Conservation (phyloP, 768 basidiomycete species). For the Boletus coccyginus region DNA sequence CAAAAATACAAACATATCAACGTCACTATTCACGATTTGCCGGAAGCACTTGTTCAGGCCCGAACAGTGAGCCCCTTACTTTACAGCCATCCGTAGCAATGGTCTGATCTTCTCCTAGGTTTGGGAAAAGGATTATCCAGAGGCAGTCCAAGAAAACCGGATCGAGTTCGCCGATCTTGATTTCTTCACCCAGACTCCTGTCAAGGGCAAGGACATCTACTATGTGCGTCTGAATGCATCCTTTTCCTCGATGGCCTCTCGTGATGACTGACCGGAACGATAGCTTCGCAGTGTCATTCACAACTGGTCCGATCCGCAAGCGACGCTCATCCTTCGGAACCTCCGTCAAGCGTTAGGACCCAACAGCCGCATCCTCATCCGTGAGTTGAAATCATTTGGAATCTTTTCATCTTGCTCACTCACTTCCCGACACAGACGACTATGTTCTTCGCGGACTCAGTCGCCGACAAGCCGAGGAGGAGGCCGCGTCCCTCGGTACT, state of each 20-base stretch:
- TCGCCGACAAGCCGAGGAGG: slow-evolving; percentile 12
- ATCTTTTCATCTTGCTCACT: neutral
- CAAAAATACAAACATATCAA: slow-evolving; percentile 27
- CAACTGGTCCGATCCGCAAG: slow-evolving; percentile 33
- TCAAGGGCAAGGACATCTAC: slow-evolving; percentile 29
- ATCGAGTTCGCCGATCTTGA: slow-evolving; percentile 29
- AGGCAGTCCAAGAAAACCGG: slow-evolving; percentile 22
- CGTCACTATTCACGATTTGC: slow-evolving; percentile 33
- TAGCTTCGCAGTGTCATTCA: slow-evolving; percentile 29
- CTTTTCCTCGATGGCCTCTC: neutral
- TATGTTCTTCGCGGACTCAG: slow-evolving; percentile 17
- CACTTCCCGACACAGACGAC: slow-evolving; percentile 18
- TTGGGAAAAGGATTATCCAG: slow-evolving; percentile 24
- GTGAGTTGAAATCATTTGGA: slow-evolving; percentile 15
- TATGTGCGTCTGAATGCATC: slow-evolving; percentile 24
- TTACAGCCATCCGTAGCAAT: neutral
- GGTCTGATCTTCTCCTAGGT: slow-evolving; percentile 12
- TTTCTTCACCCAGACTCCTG: slow-evolving; percentile 30
- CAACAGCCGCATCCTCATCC: slow-evolving; percentile 32
- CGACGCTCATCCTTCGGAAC: slow-evolving; percentile 26
- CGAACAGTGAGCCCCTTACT: slow-evolving; percentile 8
- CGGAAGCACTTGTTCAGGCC: slow-evolving; percentile 22
- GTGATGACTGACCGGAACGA: neutral
- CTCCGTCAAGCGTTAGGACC: slow-evolving; percentile 30
- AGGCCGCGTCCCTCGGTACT: slow-evolving; percentile 11